phyloP scores from a whole-genome alignment of 2,329 filamentous ascomycete genomes.

The Oidium heveae region DNA sequence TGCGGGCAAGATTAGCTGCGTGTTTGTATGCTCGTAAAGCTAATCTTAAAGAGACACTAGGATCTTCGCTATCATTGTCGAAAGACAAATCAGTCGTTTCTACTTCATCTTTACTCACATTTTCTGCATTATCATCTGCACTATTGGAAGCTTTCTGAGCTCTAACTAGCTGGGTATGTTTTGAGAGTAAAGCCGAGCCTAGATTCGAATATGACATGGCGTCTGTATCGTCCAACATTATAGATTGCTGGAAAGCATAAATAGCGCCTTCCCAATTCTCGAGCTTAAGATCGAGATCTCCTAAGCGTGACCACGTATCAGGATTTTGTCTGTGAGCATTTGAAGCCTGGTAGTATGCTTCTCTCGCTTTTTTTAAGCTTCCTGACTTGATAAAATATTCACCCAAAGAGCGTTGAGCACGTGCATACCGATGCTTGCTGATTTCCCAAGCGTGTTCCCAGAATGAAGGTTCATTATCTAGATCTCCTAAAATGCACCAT shows the following conservation, averaged over 20 bases:
- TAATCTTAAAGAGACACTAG: conserved; percentile 33
- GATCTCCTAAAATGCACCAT: conserved; percentile 81
- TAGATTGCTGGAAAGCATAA: conserved; percentile 59
- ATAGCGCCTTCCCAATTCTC: conserved; percentile 54
- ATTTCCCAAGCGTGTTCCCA: conserved; percentile 78
- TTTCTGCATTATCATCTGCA: not conserved
- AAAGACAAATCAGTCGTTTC: conserved; percentile 4
- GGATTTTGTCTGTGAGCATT: conserved; percentile 58
- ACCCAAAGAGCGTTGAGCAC: conserved; percentile 70
- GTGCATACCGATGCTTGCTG: conserved; percentile 54
- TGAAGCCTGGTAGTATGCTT: conserved; percentile 57
- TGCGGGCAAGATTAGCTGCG: conserved; percentile 57
- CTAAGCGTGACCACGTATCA: conserved; percentile 69
- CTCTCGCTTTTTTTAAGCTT: conserved; percentile 42
- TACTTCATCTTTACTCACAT: conserved; percentile 1
- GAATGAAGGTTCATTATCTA: conserved; percentile 47
- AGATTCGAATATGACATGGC: conserved; percentile 91
- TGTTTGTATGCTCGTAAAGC: conserved; percentile 68
- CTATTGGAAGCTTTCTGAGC: conserved; percentile 4
- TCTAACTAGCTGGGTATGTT: conserved; percentile 26
- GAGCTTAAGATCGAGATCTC: conserved; percentile 64
- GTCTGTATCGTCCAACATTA: conserved; percentile 67
- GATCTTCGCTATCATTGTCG: conserved; percentile 11
- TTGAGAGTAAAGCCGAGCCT: conserved; percentile 53
- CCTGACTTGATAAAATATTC: conserved; percentile 46